Evolutionary conservation across 2,329 filamentous ascomycete species (phyloP), one percentile per base, ranked within the genome.

Genomic region (Paecilomyces formosus): DNA sequence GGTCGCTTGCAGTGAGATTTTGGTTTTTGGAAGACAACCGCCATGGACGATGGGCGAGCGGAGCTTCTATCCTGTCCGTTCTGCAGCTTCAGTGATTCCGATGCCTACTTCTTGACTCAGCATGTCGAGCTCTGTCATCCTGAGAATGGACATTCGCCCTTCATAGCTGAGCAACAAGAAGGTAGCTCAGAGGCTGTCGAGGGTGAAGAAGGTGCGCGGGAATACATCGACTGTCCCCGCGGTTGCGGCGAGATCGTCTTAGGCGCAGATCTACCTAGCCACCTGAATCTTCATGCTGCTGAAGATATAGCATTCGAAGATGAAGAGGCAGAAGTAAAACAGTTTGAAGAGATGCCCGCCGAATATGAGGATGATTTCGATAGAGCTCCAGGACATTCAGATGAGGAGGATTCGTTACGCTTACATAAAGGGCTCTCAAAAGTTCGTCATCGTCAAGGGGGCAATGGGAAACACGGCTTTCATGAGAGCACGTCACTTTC

Each of bases 181-280:
- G 39, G 57, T 12, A 39, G 49, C 51, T 58, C 53, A 24, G 53
- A 59, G 30, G 11, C 50, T 11, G 54, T 31, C 24, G 26, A 56
- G 18, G 51, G 45, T 31, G 56, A 28, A 39, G 53, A 22, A 21
- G 21, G 26, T 56, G 63, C 66, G 12, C 58, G 64, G 11, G 64
- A 66, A 55, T 85, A 84, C 65, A 74, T 79, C 22, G 75, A 80
- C 50, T 87, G 85, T 64, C 79, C 82, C 33, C 79, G 82, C 15
- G 81, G 78, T 22, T 89, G 87, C 66, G 82, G 82, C 31, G 85
- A 89, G 68, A 68, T 78, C n/a, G 69, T 87, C 21, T 71, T 77
- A 6, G 65, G 76, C 7, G 69, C 74, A 15, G 82, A 87, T 64
- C 73, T 88, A 35, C 78, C 82, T 15, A 79, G 76, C 52, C 86